Base-by-base conservation (phyloP, 106 monocot genomes). In the Acanthochlamys bracteata region DNA sequence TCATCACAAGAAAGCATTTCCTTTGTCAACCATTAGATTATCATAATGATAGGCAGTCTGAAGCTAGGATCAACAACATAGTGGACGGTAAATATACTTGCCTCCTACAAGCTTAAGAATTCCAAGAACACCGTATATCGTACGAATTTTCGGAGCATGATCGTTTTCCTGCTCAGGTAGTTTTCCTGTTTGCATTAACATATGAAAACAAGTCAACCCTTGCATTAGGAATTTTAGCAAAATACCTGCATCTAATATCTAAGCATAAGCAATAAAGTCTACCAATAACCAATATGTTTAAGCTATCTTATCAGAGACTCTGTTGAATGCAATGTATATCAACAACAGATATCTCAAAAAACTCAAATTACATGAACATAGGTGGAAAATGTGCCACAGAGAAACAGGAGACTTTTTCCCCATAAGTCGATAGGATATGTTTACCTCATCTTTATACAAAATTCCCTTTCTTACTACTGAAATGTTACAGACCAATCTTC, bases 31-130 rank as follows among this genome's bases (percentile, higher is more conserved):
- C 20, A 19, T 11, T 22, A 20, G 11, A 24, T 6, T 57, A 71
- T 39, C 14, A 20, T 15, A 39, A 3, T 16, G 55, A 23, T 23
- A 15, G 8, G 55, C 40, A 52, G 11, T 17, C 16, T 40, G 20
- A 49, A 49, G 4, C 12, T 49, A 49, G 9, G 17, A 49, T 14
- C 2, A 49, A 4, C 21, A 41, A 64, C 24, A 66, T 21, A 66
- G 23, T 24, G 45, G 47, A 15, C 6, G 15, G 24, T 47, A 21
- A 45, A 7, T 39, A 43, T 41, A 70, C 88, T 76, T 86, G 68
- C 93, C 96, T 69, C 76, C 83, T 69, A 85, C 55, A 74, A 98
- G 91, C 73, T 68, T 91, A 66, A 91, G 80, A 78, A 90, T 74
- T 46, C 96, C 96, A 69, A 85, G 73, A 46, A 98, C 59, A 17